Evolutionary conservation across 176 grass and related monocot species (phyloP), one percentile per base, ranked within the genome.

Genomic region (Neostapfia colusana): DNA sequence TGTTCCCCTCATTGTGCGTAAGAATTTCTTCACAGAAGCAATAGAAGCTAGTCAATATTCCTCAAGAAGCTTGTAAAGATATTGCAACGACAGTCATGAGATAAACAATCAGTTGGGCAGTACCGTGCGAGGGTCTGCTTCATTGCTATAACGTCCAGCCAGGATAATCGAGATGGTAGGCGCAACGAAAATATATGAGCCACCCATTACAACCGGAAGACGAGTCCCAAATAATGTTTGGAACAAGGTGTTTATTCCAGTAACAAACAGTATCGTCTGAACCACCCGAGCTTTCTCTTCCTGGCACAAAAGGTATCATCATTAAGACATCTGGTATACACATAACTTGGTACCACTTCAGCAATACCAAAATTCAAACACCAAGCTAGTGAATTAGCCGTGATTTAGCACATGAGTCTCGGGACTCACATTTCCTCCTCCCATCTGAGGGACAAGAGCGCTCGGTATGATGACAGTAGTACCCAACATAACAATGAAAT

Each of bases 371-470:
- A 69, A 43, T 20, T 24, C 9, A 35, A 8, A 18, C 18, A 76
- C 26, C 25, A 84, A 26, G 14, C 7, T 55, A 72, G 10, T 42
- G 16, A 67, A 43, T 48, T n/a, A 72, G 45, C 12, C 0, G 50
- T 11, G 1, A 77, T 67, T 41, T 7, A 55, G 49, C 53, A 57
- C 34, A 55, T 12, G 39, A 6, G 64, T 66, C 24, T 73, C 5
- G 4, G 48, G 10, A 34, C 88, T 99, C 61, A 99, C 96, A 72
- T 95, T 99, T 77, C 85, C 87, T 58, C 96, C 96, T 45, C 96
- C 96, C 96, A 99, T 99, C 36, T 99, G 96, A 41, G 96, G 96
- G 60, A 99, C 89, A 62, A 99, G 96, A 21, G 96, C 89, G 43
- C 89, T 99, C 4, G 96, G 96, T 67, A 99, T 99, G 74, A 95